Conservation (phyloP, 805 yeast genomes). For the Kregervanrija pseudodelftensis region DNA sequence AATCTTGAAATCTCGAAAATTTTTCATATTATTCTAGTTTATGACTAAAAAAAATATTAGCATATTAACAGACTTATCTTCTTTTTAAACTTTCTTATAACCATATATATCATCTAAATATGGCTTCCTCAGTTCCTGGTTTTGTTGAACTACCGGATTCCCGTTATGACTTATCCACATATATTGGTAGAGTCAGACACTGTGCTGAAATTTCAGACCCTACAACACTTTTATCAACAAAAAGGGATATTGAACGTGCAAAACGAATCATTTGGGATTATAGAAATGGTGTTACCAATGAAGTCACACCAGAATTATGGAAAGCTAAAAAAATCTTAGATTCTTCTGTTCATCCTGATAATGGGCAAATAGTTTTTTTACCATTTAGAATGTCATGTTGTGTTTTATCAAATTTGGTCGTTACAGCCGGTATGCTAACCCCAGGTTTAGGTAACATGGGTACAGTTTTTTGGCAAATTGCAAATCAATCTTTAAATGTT, state of each 20-base stretch:
- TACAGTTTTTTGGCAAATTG: conserved; percentile 95
- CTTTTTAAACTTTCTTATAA: no score
- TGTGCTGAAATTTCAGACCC: conserved; percentile 94
- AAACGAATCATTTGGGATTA: conserved; percentile 62
- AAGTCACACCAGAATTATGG: conserved; percentile 83
- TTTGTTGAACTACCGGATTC: conserved; percentile 75
- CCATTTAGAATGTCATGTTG: conserved; percentile 98
- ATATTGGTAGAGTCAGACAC: conserved; percentile 92
- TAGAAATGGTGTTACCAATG: conserved; percentile 55
- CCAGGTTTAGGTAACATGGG: conserved; percentile 89
- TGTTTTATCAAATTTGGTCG: conserved; percentile 88
- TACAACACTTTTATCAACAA: conserved; percentile 69
- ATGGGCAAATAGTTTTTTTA: conserved; percentile 83
- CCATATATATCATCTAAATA: conserved; percentile 18
- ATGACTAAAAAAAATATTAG: no score
- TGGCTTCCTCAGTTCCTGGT: conserved; percentile 90
- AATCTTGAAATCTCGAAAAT: no score
- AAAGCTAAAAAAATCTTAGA: conserved; percentile 79
- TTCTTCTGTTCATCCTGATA: conserved; percentile 93
- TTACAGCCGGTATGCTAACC: conserved; percentile 96
- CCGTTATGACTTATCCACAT: conserved; percentile 69
- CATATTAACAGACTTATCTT: no score
- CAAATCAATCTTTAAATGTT: conserved; percentile 93
- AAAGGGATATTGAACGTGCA: conserved; percentile 55
- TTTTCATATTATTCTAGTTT: no score